phyloP scores from a whole-genome alignment of 495 filamentous ascomycete genomes.

The Aspergillus indologenus region DNA sequence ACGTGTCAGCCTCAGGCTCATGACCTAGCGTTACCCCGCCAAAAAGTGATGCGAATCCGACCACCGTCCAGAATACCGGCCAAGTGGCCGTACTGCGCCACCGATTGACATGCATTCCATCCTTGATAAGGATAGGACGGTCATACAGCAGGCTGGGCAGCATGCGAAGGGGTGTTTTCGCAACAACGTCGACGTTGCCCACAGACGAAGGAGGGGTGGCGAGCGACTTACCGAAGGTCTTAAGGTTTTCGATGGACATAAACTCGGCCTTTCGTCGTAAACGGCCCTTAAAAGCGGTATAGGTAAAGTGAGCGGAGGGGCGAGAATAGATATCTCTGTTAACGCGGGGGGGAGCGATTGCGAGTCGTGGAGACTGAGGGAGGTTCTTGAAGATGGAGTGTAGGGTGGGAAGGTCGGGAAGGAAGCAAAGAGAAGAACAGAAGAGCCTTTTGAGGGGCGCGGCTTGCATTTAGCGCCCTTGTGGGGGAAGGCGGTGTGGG shows the following conservation, averaged over 20 bases:
- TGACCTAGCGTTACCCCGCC: conserved; percentile 39
- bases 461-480: conserved; percentile 18
- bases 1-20: conserved; percentile 37
- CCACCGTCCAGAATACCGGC: not conserved
- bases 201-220: conserved; percentile 27
- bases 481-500: conserved; percentile 40
- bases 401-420: conserved; percentile 19
- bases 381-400: conserved; percentile 10
- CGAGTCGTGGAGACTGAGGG: conserved; percentile 9
- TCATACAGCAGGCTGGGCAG: not conserved
- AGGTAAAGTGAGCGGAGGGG: conserved; percentile 28
- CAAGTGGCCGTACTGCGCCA: not conserved
- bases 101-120: not conserved
- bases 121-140: not conserved
- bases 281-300: conserved; percentile 44
- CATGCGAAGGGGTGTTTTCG: not conserved
- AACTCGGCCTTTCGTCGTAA: conserved; percentile 62
- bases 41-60: conserved; percentile 17
- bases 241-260: conserved; percentile 99
- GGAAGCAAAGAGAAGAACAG: conserved; percentile 30
- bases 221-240: conserved; percentile 85
- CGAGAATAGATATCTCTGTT: conserved; percentile 41
- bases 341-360: conserved; percentile 21
- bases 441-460: conserved; percentile 45
- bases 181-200: conserved; percentile 8